Percentiles rank a stretch among this genome's conserved stretches.
Conservation (phyloP, 2,329 filamentous ascomycete species). For the Botrytis deweyae region DNA sequence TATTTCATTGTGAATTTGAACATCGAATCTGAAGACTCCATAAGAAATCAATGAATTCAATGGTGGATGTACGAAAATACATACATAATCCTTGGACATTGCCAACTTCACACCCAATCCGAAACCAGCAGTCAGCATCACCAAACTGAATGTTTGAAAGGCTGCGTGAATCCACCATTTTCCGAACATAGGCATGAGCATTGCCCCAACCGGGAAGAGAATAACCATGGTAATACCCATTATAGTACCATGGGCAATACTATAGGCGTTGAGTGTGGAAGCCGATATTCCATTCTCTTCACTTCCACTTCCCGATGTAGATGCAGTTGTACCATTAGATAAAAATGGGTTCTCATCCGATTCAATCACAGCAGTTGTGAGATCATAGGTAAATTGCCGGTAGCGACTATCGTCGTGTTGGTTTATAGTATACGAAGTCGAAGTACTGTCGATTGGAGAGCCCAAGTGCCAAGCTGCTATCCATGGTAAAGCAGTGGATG, state of each 20-base stretch:
- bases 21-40: not conserved
- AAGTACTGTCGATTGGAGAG: conserved; percentile 28
- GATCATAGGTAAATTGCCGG: conserved; percentile 32
- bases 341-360: conserved; percentile 34
- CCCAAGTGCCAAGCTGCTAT: conserved; percentile 37
- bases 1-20: not conserved
- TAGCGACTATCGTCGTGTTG: conserved; percentile 27
- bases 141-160: conserved; percentile 55
- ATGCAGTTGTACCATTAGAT: conserved; percentile 4
- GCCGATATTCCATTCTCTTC: not conserved
- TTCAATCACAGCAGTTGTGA: conserved; percentile 29
- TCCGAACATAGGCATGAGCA: conserved; percentile 58
- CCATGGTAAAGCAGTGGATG: conserved; percentile 28
- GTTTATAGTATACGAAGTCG: conserved; percentile 23
- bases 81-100: conserved; percentile 38
- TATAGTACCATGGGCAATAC: conserved; percentile 54
- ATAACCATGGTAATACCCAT: conserved; percentile 60
- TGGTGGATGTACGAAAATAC: conserved; percentile 42
- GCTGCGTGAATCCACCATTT: conserved; percentile 52
- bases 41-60: not conserved
- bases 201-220: conserved; percentile 59
- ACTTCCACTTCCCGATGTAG: conserved; percentile 1
- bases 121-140: conserved; percentile 62
- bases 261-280: conserved; percentile 23
- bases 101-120: conserved; percentile 55